These are phyloP conservation scores for Claviceps paspali DNA, from an alignment of 2,329 filamentous ascomycete genomes.

Conservation along the genomic window DNA sequence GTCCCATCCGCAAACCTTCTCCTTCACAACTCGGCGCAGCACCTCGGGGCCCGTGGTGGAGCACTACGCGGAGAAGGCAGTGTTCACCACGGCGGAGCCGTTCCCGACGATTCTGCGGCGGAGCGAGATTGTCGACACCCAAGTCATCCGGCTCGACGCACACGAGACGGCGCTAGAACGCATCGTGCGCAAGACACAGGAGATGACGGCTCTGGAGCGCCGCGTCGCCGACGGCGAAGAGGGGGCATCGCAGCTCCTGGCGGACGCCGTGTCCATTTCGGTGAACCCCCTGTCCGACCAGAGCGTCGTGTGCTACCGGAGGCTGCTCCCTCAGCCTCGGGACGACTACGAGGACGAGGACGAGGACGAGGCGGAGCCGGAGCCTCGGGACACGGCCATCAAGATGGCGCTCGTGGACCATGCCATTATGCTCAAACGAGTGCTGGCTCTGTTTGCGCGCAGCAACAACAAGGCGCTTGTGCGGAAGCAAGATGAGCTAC, in stretches of 20 bases:
- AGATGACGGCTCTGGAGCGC: slow-evolving; percentile 64
- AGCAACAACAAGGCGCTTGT: slow-evolving; percentile 44
- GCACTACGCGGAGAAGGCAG: slow-evolving; percentile 67
- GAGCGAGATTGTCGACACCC: slow-evolving; percentile 63
- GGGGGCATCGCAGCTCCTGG: slow-evolving; percentile 49
- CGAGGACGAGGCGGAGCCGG: slow-evolving; percentile 27
- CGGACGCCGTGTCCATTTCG: slow-evolving; percentile 63
- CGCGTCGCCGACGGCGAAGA: slow-evolving; percentile 59
- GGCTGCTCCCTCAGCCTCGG: slow-evolving; percentile 45
- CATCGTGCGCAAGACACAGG: slow-evolving; percentile 78
- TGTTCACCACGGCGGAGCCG: slow-evolving; percentile 69
- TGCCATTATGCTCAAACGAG: slow-evolving; percentile 73
- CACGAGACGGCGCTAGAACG: slow-evolving; percentile 83
- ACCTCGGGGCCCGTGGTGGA: slow-evolving; percentile 54
- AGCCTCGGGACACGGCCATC: slow-evolving; percentile 60
- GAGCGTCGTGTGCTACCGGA: slow-evolving; percentile 64
- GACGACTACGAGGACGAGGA: slow-evolving; percentile 20
- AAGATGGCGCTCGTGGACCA: slow-evolving; percentile 80
- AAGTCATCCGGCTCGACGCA: slow-evolving; percentile 52
- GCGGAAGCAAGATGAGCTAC: slow-evolving; percentile 42
- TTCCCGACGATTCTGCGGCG: slow-evolving; percentile 86
- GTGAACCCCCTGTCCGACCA: slow-evolving; percentile 60
- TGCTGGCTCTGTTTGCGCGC: slow-evolving; percentile 53
- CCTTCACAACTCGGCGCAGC: slow-evolving; percentile 56
- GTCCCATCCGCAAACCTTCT: slow-evolving; percentile 63